These are phyloP conservation scores for Blastomyces parvus DNA, from an alignment of 2,329 filamentous ascomycete genomes.

Conservation along the genomic window DNA sequence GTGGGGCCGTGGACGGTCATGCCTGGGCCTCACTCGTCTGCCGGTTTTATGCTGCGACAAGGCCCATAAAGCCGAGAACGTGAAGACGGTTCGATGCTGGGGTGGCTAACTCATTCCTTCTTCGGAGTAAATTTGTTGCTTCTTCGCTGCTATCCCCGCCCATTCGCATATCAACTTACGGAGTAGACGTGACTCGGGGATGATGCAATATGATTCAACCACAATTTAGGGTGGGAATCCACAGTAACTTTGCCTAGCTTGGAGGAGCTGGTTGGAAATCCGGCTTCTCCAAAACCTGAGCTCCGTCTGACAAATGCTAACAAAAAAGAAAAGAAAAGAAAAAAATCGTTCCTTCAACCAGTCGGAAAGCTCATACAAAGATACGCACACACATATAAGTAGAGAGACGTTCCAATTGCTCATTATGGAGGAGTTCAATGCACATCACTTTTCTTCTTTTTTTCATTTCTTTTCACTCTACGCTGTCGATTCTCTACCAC, in stretches of 20 bases:
- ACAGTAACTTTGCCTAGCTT: neutral
- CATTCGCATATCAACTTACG: neutral
- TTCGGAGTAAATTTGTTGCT: neutral
- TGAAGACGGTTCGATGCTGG: neutral
- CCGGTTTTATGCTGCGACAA: neutral
- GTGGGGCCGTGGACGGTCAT: neutral
- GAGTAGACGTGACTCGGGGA: neutral
- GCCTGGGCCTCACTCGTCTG: neutral
- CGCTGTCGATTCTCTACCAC: neutral
- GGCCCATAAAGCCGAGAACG: neutral
- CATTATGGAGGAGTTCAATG: neutral
- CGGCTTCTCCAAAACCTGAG: neutral
- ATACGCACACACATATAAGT: neutral
- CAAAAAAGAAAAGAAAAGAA: neutral
- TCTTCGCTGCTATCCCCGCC: neutral
- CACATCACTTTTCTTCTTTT: no score
- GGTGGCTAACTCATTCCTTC: neutral
- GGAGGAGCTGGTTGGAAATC: neutral
- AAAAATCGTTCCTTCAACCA: neutral
- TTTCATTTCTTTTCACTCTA: neutral
- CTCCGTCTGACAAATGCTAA: neutral
- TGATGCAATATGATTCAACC: neutral
- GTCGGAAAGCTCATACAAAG: neutral
- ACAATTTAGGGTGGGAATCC: neutral
- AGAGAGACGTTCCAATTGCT: neutral